A percentile compares a stretch with the other conserved stretches of the same genome.
Conservation (phyloP, 768 basidiomycete genomes). For the Trametes elegans region DNA sequence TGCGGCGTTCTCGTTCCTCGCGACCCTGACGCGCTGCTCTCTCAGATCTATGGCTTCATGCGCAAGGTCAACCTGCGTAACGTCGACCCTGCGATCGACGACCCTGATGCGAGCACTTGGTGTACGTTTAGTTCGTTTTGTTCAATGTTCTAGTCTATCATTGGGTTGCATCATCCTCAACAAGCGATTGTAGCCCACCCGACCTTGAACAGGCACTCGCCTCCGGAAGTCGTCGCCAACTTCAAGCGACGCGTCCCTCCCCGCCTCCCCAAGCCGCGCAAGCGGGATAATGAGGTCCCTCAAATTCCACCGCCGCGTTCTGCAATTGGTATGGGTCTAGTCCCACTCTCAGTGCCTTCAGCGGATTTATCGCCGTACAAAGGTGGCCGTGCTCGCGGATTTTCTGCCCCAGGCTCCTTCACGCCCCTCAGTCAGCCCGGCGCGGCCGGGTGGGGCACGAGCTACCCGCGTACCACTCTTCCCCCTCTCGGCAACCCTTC, state of each 20-base stretch:
- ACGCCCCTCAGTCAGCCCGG: constrained; percentile 63
- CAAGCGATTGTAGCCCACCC: constrained; percentile 87
- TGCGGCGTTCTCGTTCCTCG: constrained; percentile 19
- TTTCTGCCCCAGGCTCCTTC: constrained; percentile 81
- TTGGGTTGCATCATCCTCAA: background rate
- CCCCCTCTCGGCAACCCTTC: constrained; percentile 84
- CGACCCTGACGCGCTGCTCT: constrained; percentile 10
- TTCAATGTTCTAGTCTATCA: constrained; percentile 13
- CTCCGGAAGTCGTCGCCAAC: constrained; percentile 86
- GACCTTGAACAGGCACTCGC: constrained; percentile 86
- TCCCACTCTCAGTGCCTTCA: constrained; percentile 65
- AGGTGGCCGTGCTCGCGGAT: constrained; percentile 62
- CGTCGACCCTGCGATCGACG: constrained; percentile 91
- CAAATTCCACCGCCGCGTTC: constrained; percentile 73
- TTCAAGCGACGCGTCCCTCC: constrained; percentile 96
- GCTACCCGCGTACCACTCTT: constrained; percentile 52
- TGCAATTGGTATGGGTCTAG: constrained; percentile 65
- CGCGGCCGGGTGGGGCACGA: constrained; percentile 57
- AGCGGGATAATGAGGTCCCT: constrained; percentile 71
- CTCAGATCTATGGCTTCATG: constrained; percentile 97
- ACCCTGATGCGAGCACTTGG: constrained; percentile 96
- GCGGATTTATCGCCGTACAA: constrained; percentile 47
- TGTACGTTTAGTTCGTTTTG: too few relatives aligned
- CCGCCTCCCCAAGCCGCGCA: constrained; percentile 83
- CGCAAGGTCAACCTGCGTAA: constrained; percentile 95